Evolutionary conservation across 2,329 filamentous ascomycete species (phyloP), one percentile per base, ranked within the genome.

Genomic region (Calonectria pteridis): DNA sequence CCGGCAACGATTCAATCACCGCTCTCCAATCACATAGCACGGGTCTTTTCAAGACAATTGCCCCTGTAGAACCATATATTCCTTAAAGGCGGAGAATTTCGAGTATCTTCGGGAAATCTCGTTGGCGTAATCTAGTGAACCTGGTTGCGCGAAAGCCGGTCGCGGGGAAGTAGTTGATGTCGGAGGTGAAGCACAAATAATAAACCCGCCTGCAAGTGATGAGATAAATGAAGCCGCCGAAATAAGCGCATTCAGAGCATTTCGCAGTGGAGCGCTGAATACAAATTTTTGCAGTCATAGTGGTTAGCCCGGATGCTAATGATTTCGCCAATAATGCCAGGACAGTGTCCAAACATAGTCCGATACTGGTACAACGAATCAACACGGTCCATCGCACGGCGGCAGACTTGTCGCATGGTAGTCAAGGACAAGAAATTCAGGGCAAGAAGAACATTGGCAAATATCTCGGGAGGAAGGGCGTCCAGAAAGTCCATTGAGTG

Each of bases 241-340:
- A 85, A 20, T 79, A 75, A n/a, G 79, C 78, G 77, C 85, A 87
- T 11, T 43, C 73, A 53, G 78, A 77, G 76, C 85, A 87, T 55
- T 80, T 67, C 10, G 69, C 69, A 11, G 77, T 82, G 58, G 68
- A 81, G 78, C 16, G 77, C 82, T 20, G 79, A 31, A 76, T 82
- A 84, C n/a, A 87, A 79, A 4, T 79, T 73, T 37, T 77, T 73
- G 65, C 79, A 84, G 58, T 78, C 75, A 74, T 83, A 83, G 46
- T 50, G 68, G 4, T 70, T 77, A 23, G 83, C 81, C 18, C 78
- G 59, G 66, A 85, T 82, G 77, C 78, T 81, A 46, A 85, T 40
- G 63, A 83, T 79, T 23, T 78, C 83, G 63, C 80, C 82, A 67
- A 83, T 75, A 49, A 82, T 68, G 43, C 80, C 76, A 14, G 78